Conservation (phyloP, 768 basidiomycete species). For the Lentinus brumalis region DNA sequence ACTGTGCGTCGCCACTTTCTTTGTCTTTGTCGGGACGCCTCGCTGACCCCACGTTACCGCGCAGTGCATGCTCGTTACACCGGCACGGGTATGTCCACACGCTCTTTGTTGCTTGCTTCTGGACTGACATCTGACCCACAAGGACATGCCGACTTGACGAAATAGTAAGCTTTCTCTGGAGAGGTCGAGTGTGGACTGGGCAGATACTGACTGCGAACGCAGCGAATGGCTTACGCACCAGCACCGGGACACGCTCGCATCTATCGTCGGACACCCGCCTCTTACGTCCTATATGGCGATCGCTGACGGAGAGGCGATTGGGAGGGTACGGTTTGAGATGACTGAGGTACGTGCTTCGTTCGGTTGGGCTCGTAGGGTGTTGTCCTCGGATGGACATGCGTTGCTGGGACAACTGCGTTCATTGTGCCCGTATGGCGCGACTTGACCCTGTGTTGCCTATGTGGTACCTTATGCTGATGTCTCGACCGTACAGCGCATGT, state of each 20-base stretch:
- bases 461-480: background rate
- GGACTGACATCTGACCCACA: background rate
- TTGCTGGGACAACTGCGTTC: no score
- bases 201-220: conserved; percentile 15
- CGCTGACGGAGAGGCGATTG: conserved; percentile 93
- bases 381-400: no score
- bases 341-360: conserved; percentile 66
- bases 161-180: conserved; percentile 66
- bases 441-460: background rate
- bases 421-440: no score
- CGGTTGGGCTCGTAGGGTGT: no score
- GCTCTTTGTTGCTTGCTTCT: background rate
- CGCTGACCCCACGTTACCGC: conserved; percentile 19
- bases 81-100: conserved; percentile 76
- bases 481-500: conserved; percentile 68
- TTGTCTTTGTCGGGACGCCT: background rate
- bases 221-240: conserved; percentile 99
- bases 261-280: conserved; percentile 90
- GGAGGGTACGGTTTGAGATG: conserved; percentile 90
- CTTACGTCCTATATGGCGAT: conserved; percentile 86
- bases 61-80: conserved; percentile 94
- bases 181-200: background rate
- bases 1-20: conserved; percentile 59
- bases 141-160: conserved; percentile 97
- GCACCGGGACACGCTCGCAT: conserved; percentile 91